Base-by-base conservation (phyloP, 1,284 basidiomycete species). In the Somion occarium region DNA sequence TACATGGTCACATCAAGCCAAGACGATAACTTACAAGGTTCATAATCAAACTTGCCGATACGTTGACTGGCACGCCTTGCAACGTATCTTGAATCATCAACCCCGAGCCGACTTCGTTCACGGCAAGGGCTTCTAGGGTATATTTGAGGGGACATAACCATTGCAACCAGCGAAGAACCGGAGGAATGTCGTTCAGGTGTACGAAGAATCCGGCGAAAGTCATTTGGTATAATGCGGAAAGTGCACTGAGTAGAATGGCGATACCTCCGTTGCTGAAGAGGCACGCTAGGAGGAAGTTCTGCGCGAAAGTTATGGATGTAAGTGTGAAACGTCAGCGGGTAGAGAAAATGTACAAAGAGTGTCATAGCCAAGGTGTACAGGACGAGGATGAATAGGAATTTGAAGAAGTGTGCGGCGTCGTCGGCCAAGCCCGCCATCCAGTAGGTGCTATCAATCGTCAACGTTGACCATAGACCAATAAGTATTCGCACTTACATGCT, bases 361-460 rank as follows among this genome's bases (percentile, higher is more conserved):
- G 91, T 91, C 80, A 93, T 90, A 25, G 76, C 82, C 13, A 95
- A 73, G 0, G 85, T 83, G 64, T 85, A 95, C 38, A 71, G 50
- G 2, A 69, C 67, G 5, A 71, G 53, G 38, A 70, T 68, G 55
- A 71, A 66, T 5, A 70, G 54, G 59, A 66, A 71, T 37, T 69
- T 71, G 66, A 70, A 71, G 60, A 62, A 70, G 50, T 68, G 61
- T 2, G 64, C 63, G 2, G 69, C 59, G 44, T 69, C 67, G 18
- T 73, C 73, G 1, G 88, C 78, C 1, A 96, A 78, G 7, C 93
- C 92, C 12, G 92, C 91, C 93, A 96, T 92, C 86, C 91, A 96
- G 63, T 95, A 92, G 13, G 85, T 87, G 50, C 87, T 89, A 52
- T n/a, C n/a, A n/a, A n/a, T n/a, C n/a, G n/a, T n/a, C n/a, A n/a